phyloP scores from a whole-genome alignment of 2,329 filamentous ascomycete species.

The Fusarium sp. region DNA sequence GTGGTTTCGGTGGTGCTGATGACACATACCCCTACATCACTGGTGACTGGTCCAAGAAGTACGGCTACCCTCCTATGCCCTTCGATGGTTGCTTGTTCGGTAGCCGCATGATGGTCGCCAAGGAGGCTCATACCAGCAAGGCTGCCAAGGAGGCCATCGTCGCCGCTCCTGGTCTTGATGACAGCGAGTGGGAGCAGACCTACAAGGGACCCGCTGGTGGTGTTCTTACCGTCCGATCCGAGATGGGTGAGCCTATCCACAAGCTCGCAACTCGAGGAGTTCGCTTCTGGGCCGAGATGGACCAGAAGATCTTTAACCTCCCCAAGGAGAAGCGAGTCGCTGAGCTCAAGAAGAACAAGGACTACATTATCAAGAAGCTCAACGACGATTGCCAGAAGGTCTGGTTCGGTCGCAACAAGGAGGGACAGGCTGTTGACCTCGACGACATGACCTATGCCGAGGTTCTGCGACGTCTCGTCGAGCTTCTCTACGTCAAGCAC shows the following conservation, averaged over 20 bases:
- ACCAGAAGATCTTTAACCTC: constrained; percentile 95
- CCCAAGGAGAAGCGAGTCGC: constrained; percentile 94
- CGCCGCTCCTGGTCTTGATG: constrained; percentile 84
- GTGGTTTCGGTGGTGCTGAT: constrained; percentile 89
- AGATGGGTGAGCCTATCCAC: constrained; percentile 99
- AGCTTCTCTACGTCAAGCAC: constrained; percentile 92
- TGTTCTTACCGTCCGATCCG: constrained; percentile 94
- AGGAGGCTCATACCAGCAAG: constrained; percentile 89
- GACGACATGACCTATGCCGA: constrained; percentile 97
- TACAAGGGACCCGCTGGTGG: constrained; percentile 93
- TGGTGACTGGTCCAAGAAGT: constrained; percentile 87
- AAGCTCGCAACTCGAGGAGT: constrained; percentile 98
- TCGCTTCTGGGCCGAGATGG: constrained; percentile 98
- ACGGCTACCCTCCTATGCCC: constrained; percentile 91
- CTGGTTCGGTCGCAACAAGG: constrained; percentile 91
- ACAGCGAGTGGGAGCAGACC: constrained; percentile 89
- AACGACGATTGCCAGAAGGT: constrained; percentile 98
- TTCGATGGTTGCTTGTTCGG: constrained; percentile 93
- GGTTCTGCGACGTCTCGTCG: constrained; percentile 87
- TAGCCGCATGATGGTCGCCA: constrained; percentile 94
- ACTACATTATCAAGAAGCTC: constrained; percentile 94
- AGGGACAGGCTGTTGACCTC: constrained; percentile 84
- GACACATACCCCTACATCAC: constrained; percentile 95
- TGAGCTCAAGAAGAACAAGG: constrained; percentile 88
- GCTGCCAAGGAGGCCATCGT: constrained; percentile 92